A percentile compares a stretch with the other conserved stretches of the same genome.
phyloP scores from a whole-genome alignment of 192 early-diverging fungal species.

The Kappamyces sp. region DNA sequence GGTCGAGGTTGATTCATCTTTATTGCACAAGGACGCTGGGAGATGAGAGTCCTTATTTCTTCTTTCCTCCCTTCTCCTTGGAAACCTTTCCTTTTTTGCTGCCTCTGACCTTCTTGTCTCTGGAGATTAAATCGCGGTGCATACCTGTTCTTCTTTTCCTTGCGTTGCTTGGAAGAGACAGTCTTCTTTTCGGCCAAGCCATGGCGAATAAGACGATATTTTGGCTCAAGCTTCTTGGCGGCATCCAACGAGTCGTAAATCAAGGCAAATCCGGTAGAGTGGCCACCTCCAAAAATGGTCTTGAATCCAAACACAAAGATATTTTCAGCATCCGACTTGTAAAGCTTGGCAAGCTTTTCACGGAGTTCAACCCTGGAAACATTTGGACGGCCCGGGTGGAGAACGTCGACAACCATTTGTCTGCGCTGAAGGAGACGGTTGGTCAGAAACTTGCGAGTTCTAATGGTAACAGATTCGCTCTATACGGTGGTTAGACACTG shows the following conservation, averaged over 20 bases:
- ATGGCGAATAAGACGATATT: slow-evolving; percentile 84
- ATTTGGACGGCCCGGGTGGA: slow-evolving; percentile 91
- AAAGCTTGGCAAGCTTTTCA: slow-evolving; percentile 90
- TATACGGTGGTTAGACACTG: too few relatives aligned
- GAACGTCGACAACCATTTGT: slow-evolving; percentile 95
- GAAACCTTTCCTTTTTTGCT: slow-evolving; percentile 70
- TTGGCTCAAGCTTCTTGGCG: slow-evolving; percentile 98
- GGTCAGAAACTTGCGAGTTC: slow-evolving; percentile 98
- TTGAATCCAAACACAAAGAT: slow-evolving; percentile 93
- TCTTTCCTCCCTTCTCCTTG: slow-evolving; percentile 26
- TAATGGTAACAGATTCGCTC: slow-evolving; percentile 69
- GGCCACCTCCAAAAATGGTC: slow-evolving; percentile 95
- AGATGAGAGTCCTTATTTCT: neutral
- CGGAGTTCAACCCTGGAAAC: slow-evolving; percentile 87
- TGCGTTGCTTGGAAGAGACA: slow-evolving; percentile 93
- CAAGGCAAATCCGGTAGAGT: slow-evolving; percentile 89
- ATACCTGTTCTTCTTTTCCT: slow-evolving; percentile 56
- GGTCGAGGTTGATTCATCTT: too few relatives aligned
- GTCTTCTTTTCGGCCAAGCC: slow-evolving; percentile 64
- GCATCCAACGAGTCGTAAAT: slow-evolving; percentile 93
- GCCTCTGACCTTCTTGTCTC: slow-evolving; percentile 96
- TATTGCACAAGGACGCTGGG: too few relatives aligned
- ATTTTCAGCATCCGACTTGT: slow-evolving; percentile 82
- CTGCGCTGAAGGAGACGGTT: slow-evolving; percentile 96
- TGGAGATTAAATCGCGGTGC: slow-evolving; percentile 76